phyloP scores from a whole-genome alignment of 2,329 filamentous ascomycete genomes.

The Fusarium sp. region DNA sequence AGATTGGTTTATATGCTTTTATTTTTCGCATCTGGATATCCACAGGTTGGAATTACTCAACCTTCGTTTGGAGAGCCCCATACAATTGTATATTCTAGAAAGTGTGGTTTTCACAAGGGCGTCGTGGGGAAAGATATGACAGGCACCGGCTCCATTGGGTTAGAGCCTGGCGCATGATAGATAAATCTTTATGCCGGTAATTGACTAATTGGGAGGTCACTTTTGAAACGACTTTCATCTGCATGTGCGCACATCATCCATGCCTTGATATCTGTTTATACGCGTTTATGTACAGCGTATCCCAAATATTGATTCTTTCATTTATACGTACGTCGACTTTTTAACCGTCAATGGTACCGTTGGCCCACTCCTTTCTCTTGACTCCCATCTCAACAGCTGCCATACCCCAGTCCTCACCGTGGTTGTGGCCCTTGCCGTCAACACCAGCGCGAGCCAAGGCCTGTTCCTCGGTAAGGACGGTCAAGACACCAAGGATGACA shows the following conservation, averaged over 20 bases:
- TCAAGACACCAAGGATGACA: slow-evolving; percentile 92
- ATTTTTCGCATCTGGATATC: slow-evolving; percentile 45
- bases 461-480: slow-evolving; percentile 88
- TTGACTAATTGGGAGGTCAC: slow-evolving; percentile 46
- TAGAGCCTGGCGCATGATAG: slow-evolving; percentile 47
- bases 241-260: slow-evolving; percentile 5
- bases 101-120: slow-evolving; percentile 44
- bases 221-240: slow-evolving; percentile 2
- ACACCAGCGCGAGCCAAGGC: slow-evolving; percentile 86
- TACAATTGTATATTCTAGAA: slow-evolving; percentile 48
- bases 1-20: slow-evolving; percentile 46
- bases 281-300: not conserved
- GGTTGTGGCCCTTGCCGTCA: slow-evolving; percentile 77
- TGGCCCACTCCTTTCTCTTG: slow-evolving; percentile 86
- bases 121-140: slow-evolving; percentile 45
- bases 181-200: slow-evolving; percentile 47
- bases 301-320: slow-evolving; percentile 9
- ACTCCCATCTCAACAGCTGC: slow-evolving; percentile 94
- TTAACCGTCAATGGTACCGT: slow-evolving; percentile 68
- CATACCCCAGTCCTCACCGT: slow-evolving; percentile 95
- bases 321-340: slow-evolving; percentile 10
- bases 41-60: slow-evolving; percentile 38
- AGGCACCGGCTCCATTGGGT: slow-evolving; percentile 39
- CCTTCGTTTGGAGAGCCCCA: slow-evolving; percentile 27
- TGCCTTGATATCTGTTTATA: not conserved